A percentile compares a stretch with the other conserved stretches of the same genome.
phyloP scores from a whole-genome alignment of 371 early-diverging fungal genomes.

The Apophysomyces variabilis region DNA sequence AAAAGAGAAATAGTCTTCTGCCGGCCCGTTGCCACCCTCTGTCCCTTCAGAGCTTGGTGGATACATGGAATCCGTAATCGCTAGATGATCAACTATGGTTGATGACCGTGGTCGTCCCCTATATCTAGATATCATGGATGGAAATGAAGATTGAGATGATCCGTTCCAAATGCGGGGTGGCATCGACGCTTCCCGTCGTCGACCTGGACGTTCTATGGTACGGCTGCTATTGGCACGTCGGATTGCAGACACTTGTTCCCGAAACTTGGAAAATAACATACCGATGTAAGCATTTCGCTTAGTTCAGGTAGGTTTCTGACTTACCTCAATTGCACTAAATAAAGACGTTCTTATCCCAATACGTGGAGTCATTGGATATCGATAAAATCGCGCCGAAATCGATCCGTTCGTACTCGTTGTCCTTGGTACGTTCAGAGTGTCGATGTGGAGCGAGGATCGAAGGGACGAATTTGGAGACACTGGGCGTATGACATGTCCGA shows the following conservation, averaged over 20 bases:
- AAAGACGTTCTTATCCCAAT: conserved; percentile 50
- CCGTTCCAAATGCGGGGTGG: conserved; percentile 5
- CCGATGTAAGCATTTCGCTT: background rate
- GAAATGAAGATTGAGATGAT: conserved; percentile 3
- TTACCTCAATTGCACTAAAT: conserved; percentile 52
- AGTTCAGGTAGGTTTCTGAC: background rate
- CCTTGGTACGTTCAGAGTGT: conserved; percentile 33
- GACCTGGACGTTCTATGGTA: conserved; percentile 17
- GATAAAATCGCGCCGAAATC: conserved; percentile 35
- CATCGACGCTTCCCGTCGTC: conserved; percentile 18
- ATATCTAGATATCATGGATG: background rate
- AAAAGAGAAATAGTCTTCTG: conserved; percentile 32
- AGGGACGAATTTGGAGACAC: conserved; percentile 44
- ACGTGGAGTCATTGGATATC: conserved; percentile 47
- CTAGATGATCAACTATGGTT: conserved; percentile 14
- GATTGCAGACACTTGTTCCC: conserved; percentile 40
- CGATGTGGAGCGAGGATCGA: conserved; percentile 39
- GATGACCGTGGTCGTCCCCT: conserved; percentile 20
- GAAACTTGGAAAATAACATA: conserved; percentile 28
- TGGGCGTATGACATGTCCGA: conserved; percentile 50
- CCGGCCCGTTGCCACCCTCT: conserved; percentile 19
- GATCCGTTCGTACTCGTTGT: conserved; percentile 46
- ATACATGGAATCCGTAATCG: background rate
- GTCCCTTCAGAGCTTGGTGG: conserved; percentile 19
- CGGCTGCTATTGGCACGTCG: conserved; percentile 37